phyloP scores from a whole-genome alignment of 768 basidiomycete species.

The Boletellus sp. region DNA sequence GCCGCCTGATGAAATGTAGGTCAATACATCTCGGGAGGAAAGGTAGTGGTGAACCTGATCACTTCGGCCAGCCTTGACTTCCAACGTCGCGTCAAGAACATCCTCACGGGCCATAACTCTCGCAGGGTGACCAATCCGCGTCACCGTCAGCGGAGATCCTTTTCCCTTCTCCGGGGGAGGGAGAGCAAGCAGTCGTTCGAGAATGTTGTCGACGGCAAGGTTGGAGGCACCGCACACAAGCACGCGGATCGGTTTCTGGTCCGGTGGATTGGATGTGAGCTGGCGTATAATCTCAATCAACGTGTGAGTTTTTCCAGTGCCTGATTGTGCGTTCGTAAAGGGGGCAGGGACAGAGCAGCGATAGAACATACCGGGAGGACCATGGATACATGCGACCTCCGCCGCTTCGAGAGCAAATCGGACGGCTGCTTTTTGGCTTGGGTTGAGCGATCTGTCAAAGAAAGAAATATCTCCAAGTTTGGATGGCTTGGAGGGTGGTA shows the following conservation, averaged over 20 bases:
- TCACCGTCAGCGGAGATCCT: slow-evolving; percentile 50
- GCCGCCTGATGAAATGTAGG: slow-evolving; percentile 51
- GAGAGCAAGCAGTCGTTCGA: slow-evolving; percentile 74
- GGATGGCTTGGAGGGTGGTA: slow-evolving; percentile 39
- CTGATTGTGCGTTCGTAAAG: slow-evolving; percentile 28
- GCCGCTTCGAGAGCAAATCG: slow-evolving; percentile 74
- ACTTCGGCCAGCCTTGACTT: slow-evolving; percentile 67
- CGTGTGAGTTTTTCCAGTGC: slow-evolving; percentile 95
- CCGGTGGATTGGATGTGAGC: slow-evolving; percentile 46
- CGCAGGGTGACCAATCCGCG: slow-evolving; percentile 95
- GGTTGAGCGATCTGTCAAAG: slow-evolving; percentile 75
- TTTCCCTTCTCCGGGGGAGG: slow-evolving; percentile 47
- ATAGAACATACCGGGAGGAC: slow-evolving; percentile 73
- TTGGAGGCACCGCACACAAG: slow-evolving; percentile 94
- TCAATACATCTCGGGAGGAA: not conserved
- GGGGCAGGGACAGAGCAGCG: not conserved
- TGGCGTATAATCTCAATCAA: slow-evolving; percentile 92
- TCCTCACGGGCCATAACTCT: slow-evolving; percentile 75
- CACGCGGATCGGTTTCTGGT: slow-evolving; percentile 52
- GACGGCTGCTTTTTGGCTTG: slow-evolving; percentile 81
- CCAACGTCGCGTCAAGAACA: slow-evolving; percentile 64
- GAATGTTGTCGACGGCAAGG: slow-evolving; percentile 92
- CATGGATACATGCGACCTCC: slow-evolving; percentile 91
- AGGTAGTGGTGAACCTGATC: slow-evolving; percentile 49
- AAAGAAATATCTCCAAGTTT: slow-evolving; percentile 48